A percentile compares a stretch with the other conserved stretches of the same genome.
Evolutionary conservation across 179 eudicot genomes (phyloP).

Genomic region (Gypsophila paniculata): DNA sequence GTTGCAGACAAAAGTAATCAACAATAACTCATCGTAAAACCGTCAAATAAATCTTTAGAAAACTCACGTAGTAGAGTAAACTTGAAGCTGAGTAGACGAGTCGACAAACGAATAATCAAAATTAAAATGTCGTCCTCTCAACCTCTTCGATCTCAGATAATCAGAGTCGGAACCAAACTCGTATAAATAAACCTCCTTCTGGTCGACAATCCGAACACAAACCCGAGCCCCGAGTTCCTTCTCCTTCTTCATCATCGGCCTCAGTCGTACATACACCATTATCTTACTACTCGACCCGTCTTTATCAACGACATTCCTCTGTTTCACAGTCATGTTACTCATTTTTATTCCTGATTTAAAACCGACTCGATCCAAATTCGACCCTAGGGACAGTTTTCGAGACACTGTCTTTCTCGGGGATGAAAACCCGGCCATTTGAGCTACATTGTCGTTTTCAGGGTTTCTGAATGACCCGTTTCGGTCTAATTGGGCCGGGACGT

Average conservation of each 20-base stretch:
- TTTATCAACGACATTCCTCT: neutral
- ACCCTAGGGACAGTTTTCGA: no score
- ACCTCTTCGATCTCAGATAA: constrained; percentile 74
- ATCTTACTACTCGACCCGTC: constrained; percentile 33
- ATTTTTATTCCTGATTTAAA: no score
- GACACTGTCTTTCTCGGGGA: no score
- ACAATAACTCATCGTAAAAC: no score
- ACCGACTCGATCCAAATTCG: no score
- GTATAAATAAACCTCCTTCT: constrained; percentile 67
- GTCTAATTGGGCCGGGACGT: no score
- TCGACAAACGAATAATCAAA: constrained; percentile 82
- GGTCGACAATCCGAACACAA: constrained; percentile 61
- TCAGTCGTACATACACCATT: constrained; percentile 75
- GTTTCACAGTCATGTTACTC: constrained; percentile 24
- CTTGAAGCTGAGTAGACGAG: constrained; percentile 58
- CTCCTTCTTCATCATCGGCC: constrained; percentile 77
- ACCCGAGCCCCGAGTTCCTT: constrained; percentile 57
- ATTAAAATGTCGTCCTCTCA: constrained; percentile 75
- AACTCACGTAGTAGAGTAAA: constrained; percentile 83
- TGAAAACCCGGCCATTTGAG: constrained; percentile 43
- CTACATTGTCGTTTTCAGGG: no score
- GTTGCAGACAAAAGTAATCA: no score
- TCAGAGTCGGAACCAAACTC: constrained; percentile 65
- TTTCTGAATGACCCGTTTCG: no score
- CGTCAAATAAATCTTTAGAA: neutral